Conservation (phyloP, 1,284 basidiomycete genomes). For the Ceratobasidium theobromae region DNA sequence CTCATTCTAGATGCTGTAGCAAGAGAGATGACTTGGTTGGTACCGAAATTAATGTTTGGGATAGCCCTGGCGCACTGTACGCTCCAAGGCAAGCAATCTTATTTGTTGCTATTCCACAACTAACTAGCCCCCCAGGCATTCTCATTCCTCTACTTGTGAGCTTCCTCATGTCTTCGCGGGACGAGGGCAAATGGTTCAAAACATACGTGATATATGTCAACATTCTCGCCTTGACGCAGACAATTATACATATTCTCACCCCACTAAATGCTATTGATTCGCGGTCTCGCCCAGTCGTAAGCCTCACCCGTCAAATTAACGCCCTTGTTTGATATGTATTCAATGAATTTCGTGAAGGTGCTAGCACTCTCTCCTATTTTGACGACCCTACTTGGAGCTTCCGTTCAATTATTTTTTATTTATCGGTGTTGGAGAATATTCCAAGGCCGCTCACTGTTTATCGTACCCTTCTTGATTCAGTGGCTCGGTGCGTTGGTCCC, state of each 20-base stretch:
- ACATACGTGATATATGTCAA: conserved; percentile 10
- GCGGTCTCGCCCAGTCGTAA: background rate
- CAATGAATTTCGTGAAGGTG: background rate
- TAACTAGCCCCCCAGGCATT: background rate
- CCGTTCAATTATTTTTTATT: conserved; percentile 25
- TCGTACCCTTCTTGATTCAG: conserved; percentile 4
- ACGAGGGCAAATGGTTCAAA: background rate
- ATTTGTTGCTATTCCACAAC: background rate
- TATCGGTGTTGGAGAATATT: conserved; percentile 25
- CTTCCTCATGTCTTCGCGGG: conserved; percentile 6
- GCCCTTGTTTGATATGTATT: background rate
- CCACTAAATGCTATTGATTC: background rate
- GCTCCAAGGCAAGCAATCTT: background rate
- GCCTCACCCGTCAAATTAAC: background rate
- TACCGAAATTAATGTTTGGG: background rate
- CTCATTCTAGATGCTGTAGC: too few species aligned
- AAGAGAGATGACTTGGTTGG: background rate
- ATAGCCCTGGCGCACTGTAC: background rate
- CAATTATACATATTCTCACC: background rate
- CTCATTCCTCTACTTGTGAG: background rate
- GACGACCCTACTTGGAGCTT: background rate
- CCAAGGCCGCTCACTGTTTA: background rate
- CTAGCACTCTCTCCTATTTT: background rate
- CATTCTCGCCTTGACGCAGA: background rate
- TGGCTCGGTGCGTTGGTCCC: background rate